Base-by-base conservation (phyloP, 1,139 yeast genomes). In the Geotrichum reessii region DNA sequence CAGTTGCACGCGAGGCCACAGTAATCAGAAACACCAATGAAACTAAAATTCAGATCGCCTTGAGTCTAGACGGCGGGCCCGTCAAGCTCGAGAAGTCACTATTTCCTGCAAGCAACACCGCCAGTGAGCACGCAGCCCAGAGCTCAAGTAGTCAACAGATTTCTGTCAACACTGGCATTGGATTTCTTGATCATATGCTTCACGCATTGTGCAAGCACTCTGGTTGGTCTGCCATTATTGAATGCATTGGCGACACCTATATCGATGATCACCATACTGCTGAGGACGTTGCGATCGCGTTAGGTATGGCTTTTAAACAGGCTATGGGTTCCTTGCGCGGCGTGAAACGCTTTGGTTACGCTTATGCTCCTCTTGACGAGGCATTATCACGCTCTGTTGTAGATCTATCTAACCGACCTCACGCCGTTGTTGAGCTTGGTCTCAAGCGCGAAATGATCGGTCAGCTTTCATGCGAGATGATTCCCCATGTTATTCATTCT, bases 181-280 rank as follows among this genome's bases (percentile, higher is more conserved):
- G 99, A 1, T 93, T 93, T 71, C 77, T 93, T 62, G 99, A 93
- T 75, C 99, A 93, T 73, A 93, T 93, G 99, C 78, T 93, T 51
- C 97, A 92, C 69, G 99, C 99, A 0, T 78, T 93, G 66, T 97
- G 98, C 50, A 93, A 93, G 71, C 99, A 93, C 73, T 79, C 95
- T 1, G 99, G 99, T 14, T 93, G 99, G 99, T 89, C 97, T 22
- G 73, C 93, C 62, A 78, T 88, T 40, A 81, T 93, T 28, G 96
- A 88, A 69, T 92, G 98, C 74, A 81, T 87, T 62, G 99, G 99
- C 47, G 99, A 93, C 71, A 77, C 91, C 69, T 96, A 91, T 73
- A 92, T 93, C 58, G 99, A 93, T 71, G 99, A 93, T 74, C 99
- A 93, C 73, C 99, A 93, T 73, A 85, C 96, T 1, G 87, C 97